Base-by-base conservation (phyloP, 2,329 filamentous ascomycete genomes). In the Hypoxylon sp. region DNA sequence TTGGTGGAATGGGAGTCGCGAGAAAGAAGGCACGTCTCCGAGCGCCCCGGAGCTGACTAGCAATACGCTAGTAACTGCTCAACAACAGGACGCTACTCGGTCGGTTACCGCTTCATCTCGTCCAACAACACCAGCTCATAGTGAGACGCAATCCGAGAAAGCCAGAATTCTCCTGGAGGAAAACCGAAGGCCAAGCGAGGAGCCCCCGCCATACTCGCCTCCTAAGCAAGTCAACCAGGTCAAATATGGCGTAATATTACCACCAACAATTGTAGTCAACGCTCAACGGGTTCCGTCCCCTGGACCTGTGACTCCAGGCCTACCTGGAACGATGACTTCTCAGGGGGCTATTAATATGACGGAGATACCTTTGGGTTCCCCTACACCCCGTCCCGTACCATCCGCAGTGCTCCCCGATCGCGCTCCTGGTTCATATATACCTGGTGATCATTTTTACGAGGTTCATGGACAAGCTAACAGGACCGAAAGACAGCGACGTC, bases 321-420 rank as follows among this genome's bases (percentile, higher is more conserved):
- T 91, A 41, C 83, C 88, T 38, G 83, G 83, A 13, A 86, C 86
- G 0, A 91, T 92, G 83, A 86, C 85, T 10, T 87, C 88, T 0
- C 86, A 87, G 62, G 86, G 89, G 1, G 87, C 83, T 1, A 88
- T 91, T 48, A 84, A 81, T 21, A 82, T 93, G 81, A 83, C 84
- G 1, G 85, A 90, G 9, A 86, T 92, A 11, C 85, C 86, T 1
- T 76, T 87, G 25, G 86, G 84, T 0, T 84, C 85, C 2, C 74
- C 79, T 3, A 53, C 65, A 62, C 68, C 55, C 58, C 77, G 48
- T 65, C 70, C 23, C 41, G 68, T 49, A 61, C 65, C 72, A 28
- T 46, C 60, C 9, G 73, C 72, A 6, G 77, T 73, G 0, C 79
- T 87, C 4, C 86, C 84, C 1, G 77, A 80, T 53, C 80, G 84